Evolutionary conservation across 768 basidiomycete genomes (phyloP), one percentile per base, ranked within the genome.

Genomic region (Podaxis sp.): DNA sequence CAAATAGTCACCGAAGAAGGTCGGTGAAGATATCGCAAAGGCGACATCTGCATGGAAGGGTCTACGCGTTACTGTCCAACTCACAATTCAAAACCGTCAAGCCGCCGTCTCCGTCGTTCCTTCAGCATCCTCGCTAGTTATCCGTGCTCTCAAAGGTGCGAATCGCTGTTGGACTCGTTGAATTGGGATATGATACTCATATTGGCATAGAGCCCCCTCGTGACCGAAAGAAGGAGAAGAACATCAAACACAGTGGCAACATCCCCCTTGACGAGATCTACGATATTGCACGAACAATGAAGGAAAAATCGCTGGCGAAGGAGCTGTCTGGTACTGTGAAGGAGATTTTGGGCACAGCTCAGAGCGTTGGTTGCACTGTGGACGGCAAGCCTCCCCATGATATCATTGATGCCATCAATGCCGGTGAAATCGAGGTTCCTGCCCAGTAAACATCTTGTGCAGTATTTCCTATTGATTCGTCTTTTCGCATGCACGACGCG

Each of bases 201-300:
- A 49, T 20, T 60, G 36, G 17, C 71, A 3, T 75, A 96, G 96
- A 99, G 84, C 95, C 97, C 67, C 95, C 95, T 69, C 94, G 97
- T 72, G 97, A 99, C 82, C 90, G 97, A 68, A 99, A 99, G 81
- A 99, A 99, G 88, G 96, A 99, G 87, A 99, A 99, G 86, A 99
- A 99, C 86, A 97, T 99, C 83, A 98, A 98, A 79, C 97, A 99
- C 85, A 78, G 79, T 66, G 97, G 97, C 64, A 99, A 98, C 82
- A 84, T 99, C 67, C 73, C 95, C 61, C 83, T 98, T 61, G 95
- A 96, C 72, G 94, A 97, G 76, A 95, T 99, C 73, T 78, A 92
- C 74, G 90, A 95, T 67, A 96, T 98, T 76, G 96, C 96, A 67
- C 91, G 97, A 76, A 96, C 88, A 66, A 96, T 99, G 95, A 90